Evolutionary conservation across 2,329 filamentous ascomycete species (phyloP).

Genomic region (Fusarium sp.): DNA sequence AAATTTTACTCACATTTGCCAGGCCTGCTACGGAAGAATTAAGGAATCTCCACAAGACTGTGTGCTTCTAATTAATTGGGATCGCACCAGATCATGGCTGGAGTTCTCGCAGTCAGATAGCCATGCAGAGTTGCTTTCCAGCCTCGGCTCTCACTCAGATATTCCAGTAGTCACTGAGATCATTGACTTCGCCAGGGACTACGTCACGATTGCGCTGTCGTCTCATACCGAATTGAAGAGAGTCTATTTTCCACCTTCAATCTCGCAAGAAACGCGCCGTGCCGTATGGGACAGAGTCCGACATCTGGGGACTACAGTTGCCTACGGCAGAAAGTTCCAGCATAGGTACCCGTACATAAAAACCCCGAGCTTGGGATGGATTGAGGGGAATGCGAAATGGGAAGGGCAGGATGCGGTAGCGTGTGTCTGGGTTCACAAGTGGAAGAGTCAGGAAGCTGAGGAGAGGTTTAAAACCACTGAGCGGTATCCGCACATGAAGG

Average conservation of each 20-base stretch:
- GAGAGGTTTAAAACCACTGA: not conserved
- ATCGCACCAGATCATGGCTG: not conserved
- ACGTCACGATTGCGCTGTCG: not conserved
- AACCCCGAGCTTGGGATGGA: not conserved
- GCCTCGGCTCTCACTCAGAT: not conserved
- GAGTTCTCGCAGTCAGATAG: not conserved
- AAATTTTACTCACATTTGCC: fast-evolving
- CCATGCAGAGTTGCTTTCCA: not conserved
- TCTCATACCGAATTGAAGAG: not conserved
- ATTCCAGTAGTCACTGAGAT: not conserved
- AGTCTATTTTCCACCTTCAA: not conserved
- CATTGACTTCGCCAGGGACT: not conserved
- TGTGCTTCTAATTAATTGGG: not conserved
- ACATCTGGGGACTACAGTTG: not conserved
- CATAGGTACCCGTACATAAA: fast-evolving
- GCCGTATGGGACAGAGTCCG: not conserved
- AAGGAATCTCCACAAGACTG: not conserved
- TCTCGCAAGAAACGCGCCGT: not conserved
- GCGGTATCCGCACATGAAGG: not conserved
- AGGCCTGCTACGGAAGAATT: not conserved
- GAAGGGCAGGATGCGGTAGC: not conserved
- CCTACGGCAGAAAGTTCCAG: not conserved
- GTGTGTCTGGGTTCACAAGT: not conserved
- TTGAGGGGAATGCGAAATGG: not conserved
- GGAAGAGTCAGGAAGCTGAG: not conserved